phyloP scores from a whole-genome alignment of 2,329 filamentous ascomycete species.

The Verticillium dahliae region DNA sequence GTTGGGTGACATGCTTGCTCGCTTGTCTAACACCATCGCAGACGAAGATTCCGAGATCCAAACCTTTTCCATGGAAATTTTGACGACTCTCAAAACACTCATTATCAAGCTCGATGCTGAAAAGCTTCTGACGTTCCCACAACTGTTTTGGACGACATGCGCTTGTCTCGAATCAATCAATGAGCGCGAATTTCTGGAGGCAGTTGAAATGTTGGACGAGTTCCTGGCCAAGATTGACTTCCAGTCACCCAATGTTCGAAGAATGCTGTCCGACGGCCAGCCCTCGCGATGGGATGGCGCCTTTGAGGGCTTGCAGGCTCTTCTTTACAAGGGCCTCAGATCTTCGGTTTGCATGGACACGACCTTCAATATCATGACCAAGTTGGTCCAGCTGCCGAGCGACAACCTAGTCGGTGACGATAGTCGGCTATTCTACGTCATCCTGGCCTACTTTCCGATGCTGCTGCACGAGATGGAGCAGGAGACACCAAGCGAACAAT shows the following conservation, averaged over 20 bases:
- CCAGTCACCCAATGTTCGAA: slow-evolving; percentile 59
- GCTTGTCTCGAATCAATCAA: slow-evolving; percentile 96
- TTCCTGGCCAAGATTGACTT: slow-evolving; percentile 81
- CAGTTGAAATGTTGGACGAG: slow-evolving; percentile 83
- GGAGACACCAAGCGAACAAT: slow-evolving; percentile 45
- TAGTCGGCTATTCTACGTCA: slow-evolving; percentile 72
- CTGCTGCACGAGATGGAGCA: slow-evolving; percentile 77
- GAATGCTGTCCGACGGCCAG: slow-evolving; percentile 67
- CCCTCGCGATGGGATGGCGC: slow-evolving; percentile 82
- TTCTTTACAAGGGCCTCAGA: slow-evolving; percentile 87
- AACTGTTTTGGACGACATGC: slow-evolving; percentile 96
- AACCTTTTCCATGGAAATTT: slow-evolving; percentile 94
- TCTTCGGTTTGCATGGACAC: slow-evolving; percentile 77
- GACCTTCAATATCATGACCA: slow-evolving; percentile 71
- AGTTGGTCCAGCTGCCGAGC: slow-evolving; percentile 70
- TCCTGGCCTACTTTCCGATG: slow-evolving; percentile 87
- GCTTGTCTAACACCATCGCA: slow-evolving; percentile 93
- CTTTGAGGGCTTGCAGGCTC: slow-evolving; percentile 78
- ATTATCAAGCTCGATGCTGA: slow-evolving; percentile 76
- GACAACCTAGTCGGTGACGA: slow-evolving; percentile 78
- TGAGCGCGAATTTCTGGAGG: slow-evolving; percentile 89
- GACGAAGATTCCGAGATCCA: slow-evolving; percentile 93
- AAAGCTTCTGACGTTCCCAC: slow-evolving; percentile 81
- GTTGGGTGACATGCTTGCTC: slow-evolving; percentile 93
- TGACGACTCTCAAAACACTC: slow-evolving; percentile 88